Percentiles rank a stretch among this genome's conserved stretches.
These are phyloP conservation scores for Candida dubliniensis DNA, from an alignment of 1,139 yeast genomes.

Conservation along the genomic window DNA sequence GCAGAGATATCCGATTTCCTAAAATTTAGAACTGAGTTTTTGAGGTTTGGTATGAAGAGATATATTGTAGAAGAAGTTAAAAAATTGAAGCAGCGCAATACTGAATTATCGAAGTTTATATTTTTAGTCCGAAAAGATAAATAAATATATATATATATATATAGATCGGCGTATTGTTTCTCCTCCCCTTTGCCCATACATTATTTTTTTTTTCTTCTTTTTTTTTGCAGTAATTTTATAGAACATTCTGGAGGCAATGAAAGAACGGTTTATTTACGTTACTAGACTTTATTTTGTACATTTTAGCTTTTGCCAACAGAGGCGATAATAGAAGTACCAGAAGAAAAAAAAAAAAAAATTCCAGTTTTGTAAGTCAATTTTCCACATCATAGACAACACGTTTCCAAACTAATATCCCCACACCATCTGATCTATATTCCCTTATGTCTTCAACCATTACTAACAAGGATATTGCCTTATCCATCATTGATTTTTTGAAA, in stretches of 20 bases:
- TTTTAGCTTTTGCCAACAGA: not conserved
- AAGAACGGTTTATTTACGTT: not conserved
- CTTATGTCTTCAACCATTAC: conserved; percentile 22
- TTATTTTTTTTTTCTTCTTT: not conserved
- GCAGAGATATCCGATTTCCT: conserved; percentile 61
- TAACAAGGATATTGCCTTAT: conserved; percentile 70
- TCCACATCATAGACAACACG: conserved; percentile 2
- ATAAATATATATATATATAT: too few relatives aligned
- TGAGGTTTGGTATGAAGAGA: conserved; percentile 36
- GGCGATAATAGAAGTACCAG: too few relatives aligned
- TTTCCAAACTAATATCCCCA: not conserved
- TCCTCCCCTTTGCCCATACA: too few relatives aligned
- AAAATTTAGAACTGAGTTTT: conserved; percentile 45
- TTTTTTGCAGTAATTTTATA: conserved; percentile 6
- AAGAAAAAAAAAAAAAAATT: not conserved
- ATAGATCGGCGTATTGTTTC: too few relatives aligned
- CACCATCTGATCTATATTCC: not conserved
- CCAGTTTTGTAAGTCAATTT: not conserved
- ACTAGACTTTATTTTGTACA: too few relatives aligned
- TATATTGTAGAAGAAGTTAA: conserved; percentile 23
- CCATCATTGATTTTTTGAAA: conserved; percentile 72
- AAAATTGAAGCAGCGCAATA: conserved; percentile 10
- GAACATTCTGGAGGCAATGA: conserved; percentile 7
- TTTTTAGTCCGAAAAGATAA: conserved; percentile 1
- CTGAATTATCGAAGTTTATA: conserved; percentile 11